phyloP scores from a whole-genome alignment of 768 basidiomycete species.

The Psilocybe cubensis region DNA sequence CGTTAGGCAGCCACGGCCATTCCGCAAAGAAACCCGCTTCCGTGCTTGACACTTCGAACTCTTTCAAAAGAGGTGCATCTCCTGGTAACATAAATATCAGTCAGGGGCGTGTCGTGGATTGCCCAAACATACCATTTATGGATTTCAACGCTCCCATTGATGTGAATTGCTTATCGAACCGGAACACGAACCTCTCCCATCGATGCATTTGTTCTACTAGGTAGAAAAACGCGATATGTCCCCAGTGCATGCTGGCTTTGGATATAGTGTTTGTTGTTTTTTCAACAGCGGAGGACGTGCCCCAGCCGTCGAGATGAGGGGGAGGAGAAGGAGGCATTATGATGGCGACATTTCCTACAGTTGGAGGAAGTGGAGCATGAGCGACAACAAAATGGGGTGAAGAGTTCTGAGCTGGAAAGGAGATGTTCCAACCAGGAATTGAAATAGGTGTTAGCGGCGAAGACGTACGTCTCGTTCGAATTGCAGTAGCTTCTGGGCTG shows the following conservation, averaged over 20 bases:
- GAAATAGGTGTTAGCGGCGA: slow-evolving; percentile 31
- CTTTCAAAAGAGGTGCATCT: slow-evolving; percentile 70
- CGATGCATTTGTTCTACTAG: slow-evolving; percentile 80
- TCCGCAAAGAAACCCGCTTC: slow-evolving; percentile 66
- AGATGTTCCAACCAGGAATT: slow-evolving; percentile 34
- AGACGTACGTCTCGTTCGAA: slow-evolving; percentile 32
- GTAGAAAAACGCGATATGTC: slow-evolving; percentile 79
- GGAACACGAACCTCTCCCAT: slow-evolving; percentile 82
- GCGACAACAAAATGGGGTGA: slow-evolving; percentile 43
- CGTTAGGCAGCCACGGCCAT: slow-evolving; percentile 77
- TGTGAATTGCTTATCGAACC: slow-evolving; percentile 77
- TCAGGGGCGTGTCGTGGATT: slow-evolving; percentile 9
- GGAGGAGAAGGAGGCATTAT: slow-evolving; percentile 49
- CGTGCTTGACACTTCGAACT: slow-evolving; percentile 78
- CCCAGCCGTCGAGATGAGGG: slow-evolving; percentile 41
- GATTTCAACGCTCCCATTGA: slow-evolving; percentile 76
- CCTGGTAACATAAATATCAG: slow-evolving; percentile 41
- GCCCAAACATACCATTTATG: slow-evolving; percentile 57
- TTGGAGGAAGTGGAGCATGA: slow-evolving; percentile 32
- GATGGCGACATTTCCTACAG: slow-evolving; percentile 30
- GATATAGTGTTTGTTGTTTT: slow-evolving; percentile 30
- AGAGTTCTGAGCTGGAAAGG: slow-evolving; percentile 30
- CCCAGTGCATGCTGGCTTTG: slow-evolving; percentile 70
- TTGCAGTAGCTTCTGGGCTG: slow-evolving; percentile 22
- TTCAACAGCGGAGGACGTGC: slow-evolving; percentile 23